Percentiles rank a stretch among this genome's conserved stretches.
Evolutionary conservation across 2,329 filamentous ascomycete species (phyloP).

Genomic region (Aspergillus floridensis): DNA sequence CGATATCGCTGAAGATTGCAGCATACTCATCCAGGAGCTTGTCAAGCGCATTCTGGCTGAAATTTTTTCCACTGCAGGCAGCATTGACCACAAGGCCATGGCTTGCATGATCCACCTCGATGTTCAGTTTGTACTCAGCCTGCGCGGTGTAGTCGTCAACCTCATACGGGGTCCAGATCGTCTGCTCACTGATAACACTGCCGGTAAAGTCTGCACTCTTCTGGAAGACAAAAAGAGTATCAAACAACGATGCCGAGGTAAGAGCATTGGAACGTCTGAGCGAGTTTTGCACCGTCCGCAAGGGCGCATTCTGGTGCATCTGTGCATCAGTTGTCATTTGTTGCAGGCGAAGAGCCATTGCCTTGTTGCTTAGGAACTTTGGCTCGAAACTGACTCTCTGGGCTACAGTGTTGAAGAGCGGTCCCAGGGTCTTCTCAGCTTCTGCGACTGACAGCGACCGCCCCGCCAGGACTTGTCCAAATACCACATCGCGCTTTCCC

Average conservation of each 20-base stretch:
- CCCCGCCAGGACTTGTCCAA: conserved; percentile 54
- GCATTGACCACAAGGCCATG: conserved; percentile 22
- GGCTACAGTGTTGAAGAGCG: conserved; percentile 57
- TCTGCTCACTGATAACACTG: conserved; percentile 13
- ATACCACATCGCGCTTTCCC: conserved; percentile 33
- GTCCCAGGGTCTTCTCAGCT: conserved; percentile 50
- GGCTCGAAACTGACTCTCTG: conserved; percentile 37
- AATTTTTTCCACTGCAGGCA: conserved; percentile 23
- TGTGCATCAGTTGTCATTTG: conserved; percentile 45
- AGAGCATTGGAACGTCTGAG: conserved; percentile 38
- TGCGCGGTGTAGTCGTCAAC: conserved; percentile 20
- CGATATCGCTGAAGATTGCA: conserved; percentile 25
- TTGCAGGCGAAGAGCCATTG: conserved; percentile 45
- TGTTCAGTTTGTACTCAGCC: conserved; percentile 31
- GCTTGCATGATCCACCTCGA: conserved; percentile 29
- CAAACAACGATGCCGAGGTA: conserved; percentile 41
- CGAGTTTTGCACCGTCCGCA: conserved; percentile 49
- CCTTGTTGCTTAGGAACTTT: conserved; percentile 38
- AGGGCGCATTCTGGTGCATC: conserved; percentile 51
- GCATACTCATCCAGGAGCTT: conserved; percentile 20
- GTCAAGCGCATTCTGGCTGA: conserved; percentile 21
- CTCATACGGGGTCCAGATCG: conserved; percentile 26
- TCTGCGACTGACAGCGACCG: conserved; percentile 48
- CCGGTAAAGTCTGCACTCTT: conserved; percentile 26
- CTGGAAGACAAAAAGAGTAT: conserved; percentile 55